phyloP scores from a whole-genome alignment of 148 eudicot species.

The Vaccinium myrtillus region DNA sequence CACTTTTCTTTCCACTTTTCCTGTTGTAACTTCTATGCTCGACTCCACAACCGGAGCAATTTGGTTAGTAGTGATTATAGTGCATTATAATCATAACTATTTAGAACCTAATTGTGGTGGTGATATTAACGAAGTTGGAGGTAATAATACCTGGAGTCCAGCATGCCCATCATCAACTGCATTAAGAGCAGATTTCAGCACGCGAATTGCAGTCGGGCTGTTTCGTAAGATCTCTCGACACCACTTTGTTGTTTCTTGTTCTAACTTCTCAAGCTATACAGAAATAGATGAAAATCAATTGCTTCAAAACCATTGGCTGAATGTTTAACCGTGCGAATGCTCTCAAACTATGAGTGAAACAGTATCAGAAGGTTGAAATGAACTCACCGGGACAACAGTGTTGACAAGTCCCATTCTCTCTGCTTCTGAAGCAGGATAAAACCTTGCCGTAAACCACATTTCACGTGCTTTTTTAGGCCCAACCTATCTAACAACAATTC shows the following conservation, averaged over 20 bases:
- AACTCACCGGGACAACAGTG: constrained; percentile 92
- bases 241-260: constrained; percentile 92
- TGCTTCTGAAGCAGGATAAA: constrained; percentile 84
- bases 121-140: neutral
- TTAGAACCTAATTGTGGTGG: neutral
- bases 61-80: neutral
- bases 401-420: constrained; percentile 93
- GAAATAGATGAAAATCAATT: constrained; percentile 1
- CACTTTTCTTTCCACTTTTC: neutral
- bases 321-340: neutral
- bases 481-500: constrained; percentile 40
- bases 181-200: constrained; percentile 86
- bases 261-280: constrained; percentile 68
- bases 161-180: constrained; percentile 98
- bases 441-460: constrained; percentile 90
- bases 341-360: neutral
- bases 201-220: constrained; percentile 88
- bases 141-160: constrained; percentile 80
- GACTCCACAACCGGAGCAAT: neutral
- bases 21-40: neutral
- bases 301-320: neutral
- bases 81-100: neutral
- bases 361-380: neutral
- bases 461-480: constrained; percentile 96
- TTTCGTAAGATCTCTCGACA: constrained; percentile 87